Evolutionary conservation across 371 early-diverging fungal genomes (phyloP).

Genomic region (Rhizomucor pusillus): DNA sequence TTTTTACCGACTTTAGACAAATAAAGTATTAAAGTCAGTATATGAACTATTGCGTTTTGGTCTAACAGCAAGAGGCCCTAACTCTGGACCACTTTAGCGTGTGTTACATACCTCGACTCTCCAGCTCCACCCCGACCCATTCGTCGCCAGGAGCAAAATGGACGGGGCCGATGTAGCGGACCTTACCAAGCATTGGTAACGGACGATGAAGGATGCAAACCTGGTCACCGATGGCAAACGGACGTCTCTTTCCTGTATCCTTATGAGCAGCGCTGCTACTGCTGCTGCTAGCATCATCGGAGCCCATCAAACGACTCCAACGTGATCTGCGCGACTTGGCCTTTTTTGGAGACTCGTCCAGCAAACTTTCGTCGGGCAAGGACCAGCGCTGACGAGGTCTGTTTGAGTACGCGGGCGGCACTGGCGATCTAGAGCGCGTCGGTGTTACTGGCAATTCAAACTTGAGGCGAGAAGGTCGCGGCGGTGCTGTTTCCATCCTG

Average conservation of each 20-base stretch:
- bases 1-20: slow-evolving; percentile 24
- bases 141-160: slow-evolving; percentile 23
- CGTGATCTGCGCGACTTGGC: slow-evolving; percentile 4
- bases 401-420: slow-evolving; percentile 7
- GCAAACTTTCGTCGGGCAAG: slow-evolving; percentile 11
- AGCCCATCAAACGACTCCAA: slow-evolving; percentile 11
- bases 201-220: slow-evolving; percentile 33
- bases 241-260: neutral
- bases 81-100: no score
- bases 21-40: no score
- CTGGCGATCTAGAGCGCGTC: slow-evolving; percentile 10
- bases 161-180: slow-evolving; percentile 37
- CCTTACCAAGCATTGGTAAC: slow-evolving; percentile 29
- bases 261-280: no score
- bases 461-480: slow-evolving; percentile 13
- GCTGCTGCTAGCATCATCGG: slow-evolving; percentile 1
- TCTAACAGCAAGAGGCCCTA: neutral
- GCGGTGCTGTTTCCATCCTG: neutral
- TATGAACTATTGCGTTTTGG: no score
- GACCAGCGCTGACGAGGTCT: slow-evolving; percentile 16
- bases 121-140: slow-evolving; percentile 44
- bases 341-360: slow-evolving; percentile 6
- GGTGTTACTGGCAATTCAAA: slow-evolving; percentile 23
- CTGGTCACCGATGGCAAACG: slow-evolving; percentile 22
- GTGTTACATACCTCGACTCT: slow-evolving; percentile 30